These are phyloP conservation scores for Psophocarpus tetragonolobus DNA, from an alignment of 306 rosid genomes.

Conservation along the genomic window DNA sequence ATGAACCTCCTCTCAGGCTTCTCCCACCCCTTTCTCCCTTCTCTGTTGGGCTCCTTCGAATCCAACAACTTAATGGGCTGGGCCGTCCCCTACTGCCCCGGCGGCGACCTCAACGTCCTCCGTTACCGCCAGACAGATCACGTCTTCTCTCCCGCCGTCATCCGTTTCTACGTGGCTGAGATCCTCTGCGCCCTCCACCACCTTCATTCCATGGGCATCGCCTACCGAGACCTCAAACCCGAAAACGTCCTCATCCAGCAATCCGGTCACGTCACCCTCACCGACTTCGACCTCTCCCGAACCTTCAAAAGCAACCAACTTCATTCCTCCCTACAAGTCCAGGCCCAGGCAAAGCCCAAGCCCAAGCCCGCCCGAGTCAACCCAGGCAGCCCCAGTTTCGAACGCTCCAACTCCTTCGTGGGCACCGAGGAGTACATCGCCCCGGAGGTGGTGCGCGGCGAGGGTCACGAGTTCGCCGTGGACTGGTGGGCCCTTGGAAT, in stretches of 20 bases:
- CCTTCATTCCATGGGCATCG: constrained; percentile 75
- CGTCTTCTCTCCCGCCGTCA: constrained; percentile 74
- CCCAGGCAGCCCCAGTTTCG: constrained; percentile 58
- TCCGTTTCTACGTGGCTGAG: constrained; percentile 83
- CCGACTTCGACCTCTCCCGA: constrained; percentile 92
- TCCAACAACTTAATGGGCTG: constrained; percentile 58
- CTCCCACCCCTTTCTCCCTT: constrained; percentile 71
- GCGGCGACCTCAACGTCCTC: constrained; percentile 89
- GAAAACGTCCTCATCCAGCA: constrained; percentile 85
- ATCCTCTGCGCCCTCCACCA: constrained; percentile 83
- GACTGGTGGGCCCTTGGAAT: constrained; percentile 98
- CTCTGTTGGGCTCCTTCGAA: constrained; percentile 60
- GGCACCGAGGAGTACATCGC: constrained; percentile 96
- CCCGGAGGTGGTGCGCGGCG: constrained; percentile 87
- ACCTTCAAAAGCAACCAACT: constrained; percentile 48
- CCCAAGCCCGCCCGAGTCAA: constrained; percentile 78
- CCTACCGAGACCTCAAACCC: constrained; percentile 89
- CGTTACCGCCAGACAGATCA: constrained; percentile 77
- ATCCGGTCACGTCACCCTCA: constrained; percentile 93
- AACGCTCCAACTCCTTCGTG: constrained; percentile 83
- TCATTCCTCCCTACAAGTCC: background rate
- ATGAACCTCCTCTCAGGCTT: constrained; percentile 59
- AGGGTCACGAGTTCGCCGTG: constrained; percentile 91
- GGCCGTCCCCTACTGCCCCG: constrained; percentile 90
- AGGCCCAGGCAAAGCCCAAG: too few species aligned